Percentiles rank a stretch among this genome's conserved stretches.
These are phyloP conservation scores for Clarireedia hainanense DNA, from an alignment of 2,329 filamentous ascomycete species.

Conservation along the genomic window DNA sequence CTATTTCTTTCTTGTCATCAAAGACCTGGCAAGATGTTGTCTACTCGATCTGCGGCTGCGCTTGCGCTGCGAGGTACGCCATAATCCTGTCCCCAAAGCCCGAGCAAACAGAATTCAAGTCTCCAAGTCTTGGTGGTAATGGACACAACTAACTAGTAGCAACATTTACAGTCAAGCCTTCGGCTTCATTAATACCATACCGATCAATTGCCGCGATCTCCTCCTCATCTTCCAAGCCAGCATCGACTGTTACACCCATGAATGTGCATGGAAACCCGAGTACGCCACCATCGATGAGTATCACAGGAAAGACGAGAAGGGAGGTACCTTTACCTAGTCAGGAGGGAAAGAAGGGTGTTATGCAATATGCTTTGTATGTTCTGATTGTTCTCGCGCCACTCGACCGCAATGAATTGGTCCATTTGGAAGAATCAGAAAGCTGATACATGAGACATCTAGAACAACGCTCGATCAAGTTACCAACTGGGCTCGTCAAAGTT, in stretches of 20 bases:
- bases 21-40: slow-evolving; percentile 31
- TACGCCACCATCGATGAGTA: slow-evolving; percentile 43
- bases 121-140: not conserved
- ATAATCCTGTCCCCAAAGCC: not conserved
- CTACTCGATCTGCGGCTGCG: slow-evolving; percentile 34
- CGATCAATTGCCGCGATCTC: slow-evolving; percentile 58
- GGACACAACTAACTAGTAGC: not conserved
- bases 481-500: slow-evolving; percentile 80
- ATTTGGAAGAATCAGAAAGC: not conserved
- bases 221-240: slow-evolving; percentile 55
- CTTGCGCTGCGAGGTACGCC: slow-evolving; percentile 29
- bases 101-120: slow-evolving; percentile 13
- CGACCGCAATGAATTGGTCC: not conserved
- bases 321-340: slow-evolving; percentile 74
- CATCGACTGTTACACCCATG: slow-evolving; percentile 47
- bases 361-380: slow-evolving; percentile 82
- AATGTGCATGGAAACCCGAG: slow-evolving; percentile 46
- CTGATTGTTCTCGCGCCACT: not conserved
- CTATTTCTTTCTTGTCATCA: slow-evolving; percentile 18
- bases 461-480: slow-evolving; percentile 71
- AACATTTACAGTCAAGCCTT: slow-evolving; percentile 51
- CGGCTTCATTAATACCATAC: slow-evolving; percentile 53
- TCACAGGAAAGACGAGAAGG: slow-evolving; percentile 43
- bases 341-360: slow-evolving; percentile 67
- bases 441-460: slow-evolving; percentile 33